These are phyloP conservation scores for Neurospora sublineolata DNA, from an alignment of 495 filamentous ascomycete species.

Conservation along the genomic window DNA sequence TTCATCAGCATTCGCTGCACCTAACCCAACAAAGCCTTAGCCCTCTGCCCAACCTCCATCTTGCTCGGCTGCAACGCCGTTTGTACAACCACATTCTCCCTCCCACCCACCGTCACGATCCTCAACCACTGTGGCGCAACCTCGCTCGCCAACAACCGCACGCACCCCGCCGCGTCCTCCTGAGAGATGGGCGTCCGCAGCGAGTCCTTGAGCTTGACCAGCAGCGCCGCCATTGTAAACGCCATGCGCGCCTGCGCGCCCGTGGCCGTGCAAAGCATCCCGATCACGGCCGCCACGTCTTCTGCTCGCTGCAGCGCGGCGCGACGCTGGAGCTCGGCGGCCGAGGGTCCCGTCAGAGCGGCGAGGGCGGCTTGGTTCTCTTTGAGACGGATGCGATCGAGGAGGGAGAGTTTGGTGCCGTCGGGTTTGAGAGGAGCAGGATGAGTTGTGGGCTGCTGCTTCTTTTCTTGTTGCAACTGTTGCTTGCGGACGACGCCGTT, in stretches of 20 bases:
- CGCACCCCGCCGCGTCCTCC: constrained; percentile 44
- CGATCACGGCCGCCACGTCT: constrained; percentile 49
- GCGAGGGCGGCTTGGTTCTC: constrained; percentile 34
- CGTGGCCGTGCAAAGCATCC: constrained; percentile 39
- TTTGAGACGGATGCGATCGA: constrained; percentile 54
- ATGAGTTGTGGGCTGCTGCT: neutral
- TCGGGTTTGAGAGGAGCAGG: constrained; percentile 18
- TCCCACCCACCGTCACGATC: constrained; percentile 41
- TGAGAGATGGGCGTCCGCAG: constrained; percentile 47
- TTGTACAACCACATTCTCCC: constrained; percentile 48
- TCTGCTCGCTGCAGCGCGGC: constrained; percentile 49
- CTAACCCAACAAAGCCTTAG: constrained; percentile 25
- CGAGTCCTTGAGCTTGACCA: constrained; percentile 49
- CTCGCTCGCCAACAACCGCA: constrained; percentile 46
- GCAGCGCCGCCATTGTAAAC: constrained; percentile 49
- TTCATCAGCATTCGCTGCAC: neutral
- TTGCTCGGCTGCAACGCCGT: constrained; percentile 29
- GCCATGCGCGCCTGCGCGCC: constrained; percentile 32
- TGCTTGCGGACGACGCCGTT: constrained; percentile 35
- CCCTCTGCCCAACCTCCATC: constrained; percentile 31
- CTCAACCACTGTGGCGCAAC: constrained; percentile 52
- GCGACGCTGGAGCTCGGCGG: constrained; percentile 40
- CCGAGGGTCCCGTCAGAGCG: constrained; percentile 26
- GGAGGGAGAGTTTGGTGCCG: constrained; percentile 34
- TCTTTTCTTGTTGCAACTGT: constrained; percentile 17